Evolutionary conservation across 2,329 filamentous ascomycete species (phyloP).

Genomic region (Stemphylium vesicarium): DNA sequence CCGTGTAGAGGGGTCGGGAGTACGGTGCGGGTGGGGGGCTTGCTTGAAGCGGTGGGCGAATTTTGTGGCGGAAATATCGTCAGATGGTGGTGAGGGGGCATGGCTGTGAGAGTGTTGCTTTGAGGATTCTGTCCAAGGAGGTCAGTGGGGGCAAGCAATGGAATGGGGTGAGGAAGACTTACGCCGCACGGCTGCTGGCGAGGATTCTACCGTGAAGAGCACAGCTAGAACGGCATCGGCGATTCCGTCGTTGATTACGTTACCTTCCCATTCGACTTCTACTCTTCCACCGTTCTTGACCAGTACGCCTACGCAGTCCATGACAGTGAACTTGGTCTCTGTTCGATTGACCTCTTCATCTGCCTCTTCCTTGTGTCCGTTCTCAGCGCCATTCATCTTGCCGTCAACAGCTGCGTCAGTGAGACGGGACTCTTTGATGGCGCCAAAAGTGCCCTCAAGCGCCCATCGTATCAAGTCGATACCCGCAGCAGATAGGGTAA

Average conservation of each 20-base stretch:
- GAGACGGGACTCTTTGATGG: slow-evolving; percentile 60
- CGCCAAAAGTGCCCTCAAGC: slow-evolving; percentile 90
- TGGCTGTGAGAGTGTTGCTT: slow-evolving; percentile 42
- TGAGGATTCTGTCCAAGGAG: slow-evolving; percentile 40
- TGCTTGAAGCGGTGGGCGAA: slow-evolving; percentile 44
- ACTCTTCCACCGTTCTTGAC: slow-evolving; percentile 79
- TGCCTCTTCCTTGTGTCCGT: slow-evolving; percentile 58
- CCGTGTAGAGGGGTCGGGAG: slow-evolving; percentile 74
- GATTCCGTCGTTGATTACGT: slow-evolving; percentile 96
- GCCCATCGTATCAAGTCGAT: slow-evolving; percentile 93
- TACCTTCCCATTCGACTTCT: slow-evolving; percentile 96
- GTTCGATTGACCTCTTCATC: slow-evolving; percentile 68
- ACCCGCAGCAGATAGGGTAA: slow-evolving; percentile 86
- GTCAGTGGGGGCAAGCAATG: slow-evolving; percentile 14
- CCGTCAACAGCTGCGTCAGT: slow-evolving; percentile 41
- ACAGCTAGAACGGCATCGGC: slow-evolving; percentile 97
- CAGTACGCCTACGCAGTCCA: slow-evolving; percentile 88
- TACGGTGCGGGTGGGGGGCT: slow-evolving; percentile 71
- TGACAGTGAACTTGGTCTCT: slow-evolving; percentile 69
- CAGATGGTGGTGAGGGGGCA: slow-evolving; percentile 5
- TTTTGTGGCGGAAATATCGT: slow-evolving; percentile 11
- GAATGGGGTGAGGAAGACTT: slow-evolving; percentile 45
- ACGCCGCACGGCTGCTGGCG: slow-evolving; percentile 93
- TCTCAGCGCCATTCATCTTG: slow-evolving; percentile 49
- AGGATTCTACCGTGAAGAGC: slow-evolving; percentile 89